Evolutionary conservation across 805 yeast genomes (phyloP), one percentile per base, ranked within the genome.

Genomic region (Lipomyces oligophaga): DNA sequence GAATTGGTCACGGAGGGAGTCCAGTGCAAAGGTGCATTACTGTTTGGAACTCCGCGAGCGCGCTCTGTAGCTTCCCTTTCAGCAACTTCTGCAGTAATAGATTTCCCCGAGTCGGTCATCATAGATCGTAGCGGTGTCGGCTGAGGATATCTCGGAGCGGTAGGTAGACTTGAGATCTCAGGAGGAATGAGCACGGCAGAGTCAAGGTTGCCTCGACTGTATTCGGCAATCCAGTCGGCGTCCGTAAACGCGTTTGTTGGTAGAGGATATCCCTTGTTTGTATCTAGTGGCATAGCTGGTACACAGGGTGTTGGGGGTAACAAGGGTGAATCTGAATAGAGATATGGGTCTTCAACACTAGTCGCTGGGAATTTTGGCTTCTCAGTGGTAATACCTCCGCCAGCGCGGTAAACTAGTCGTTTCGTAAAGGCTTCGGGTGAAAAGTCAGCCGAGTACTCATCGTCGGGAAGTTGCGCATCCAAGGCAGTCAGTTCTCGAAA

Each of bases 201-300:
- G n/a, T n/a, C n/a, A n/a, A n/a, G n/a, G n/a, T n/a, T n/a, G n/a
- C n/a, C n/a, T n/a, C n/a, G n/a, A n/a, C n/a, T n/a, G n/a, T n/a
- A n/a, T n/a, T 21, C 16, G 15, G 49, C 53, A 27, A 48, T 44
- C 53, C 53, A 48, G 43, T 48, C 53, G 24, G 44, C 39, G 25
- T 48, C 53, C 5, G 49, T 26, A 27, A 48, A 44, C 34, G 45
- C 41, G 41, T 39, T 36, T 5, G 45, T 49, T 25, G 46, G 54
- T 10, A 49, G 45, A 2, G 47, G 50, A 27, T 49, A 49, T 21
- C 54, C 54, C 25, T 49, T 49, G 41, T 49, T 49, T n/a, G 52
- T 34, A 31, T 49, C 54, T 5, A 47, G 30, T 6, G 54, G 54
- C 22, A 37, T 15, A 26, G 21, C 43, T 11, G 54, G 54, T 19